phyloP scores from a whole-genome alignment of 805 yeast genomes.

The Debaryomyces hansenii region DNA sequence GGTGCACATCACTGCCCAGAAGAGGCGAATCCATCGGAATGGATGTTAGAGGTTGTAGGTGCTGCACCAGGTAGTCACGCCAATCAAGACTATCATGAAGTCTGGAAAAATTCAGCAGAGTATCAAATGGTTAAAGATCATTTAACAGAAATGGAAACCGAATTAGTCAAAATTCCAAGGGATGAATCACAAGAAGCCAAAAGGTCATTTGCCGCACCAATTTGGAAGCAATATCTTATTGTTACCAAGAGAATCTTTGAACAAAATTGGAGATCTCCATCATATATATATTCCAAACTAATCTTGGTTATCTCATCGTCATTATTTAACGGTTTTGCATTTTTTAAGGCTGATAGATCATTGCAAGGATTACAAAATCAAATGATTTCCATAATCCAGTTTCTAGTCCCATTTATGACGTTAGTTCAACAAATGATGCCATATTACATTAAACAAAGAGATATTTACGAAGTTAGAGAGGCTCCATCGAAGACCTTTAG shows the following conservation, averaged over 20 bases:
- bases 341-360: slow-evolving; percentile 61
- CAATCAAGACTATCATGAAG: slow-evolving; percentile 68
- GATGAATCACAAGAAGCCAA: slow-evolving; percentile 25
- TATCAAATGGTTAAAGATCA: slow-evolving; percentile 58
- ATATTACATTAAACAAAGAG: slow-evolving; percentile 46
- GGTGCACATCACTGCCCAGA: slow-evolving; percentile 54
- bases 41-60: slow-evolving; percentile 87
- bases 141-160: slow-evolving; percentile 62
- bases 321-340: slow-evolving; percentile 70
- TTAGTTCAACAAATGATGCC: slow-evolving; percentile 42
- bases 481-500: slow-evolving; percentile 44
- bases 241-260: slow-evolving; percentile 25
- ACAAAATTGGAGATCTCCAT: slow-evolving; percentile 57
- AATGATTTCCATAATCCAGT: slow-evolving; percentile 51
- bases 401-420: slow-evolving; percentile 38
- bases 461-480: slow-evolving; percentile 48
- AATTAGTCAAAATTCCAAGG: slow-evolving; percentile 33
- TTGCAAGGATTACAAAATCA: slow-evolving; percentile 67
- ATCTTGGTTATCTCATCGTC: slow-evolving; percentile 56
- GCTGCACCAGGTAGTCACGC: slow-evolving; percentile 82
- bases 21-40: slow-evolving; percentile 54
- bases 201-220: slow-evolving; percentile 27
- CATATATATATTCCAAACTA: slow-evolving; percentile 62
- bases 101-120: slow-evolving; percentile 74
- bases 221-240: slow-evolving; percentile 30